These are phyloP conservation scores for Tranzscheliella williamsii DNA, from an alignment of 1,284 basidiomycete species.

Conservation along the genomic window DNA sequence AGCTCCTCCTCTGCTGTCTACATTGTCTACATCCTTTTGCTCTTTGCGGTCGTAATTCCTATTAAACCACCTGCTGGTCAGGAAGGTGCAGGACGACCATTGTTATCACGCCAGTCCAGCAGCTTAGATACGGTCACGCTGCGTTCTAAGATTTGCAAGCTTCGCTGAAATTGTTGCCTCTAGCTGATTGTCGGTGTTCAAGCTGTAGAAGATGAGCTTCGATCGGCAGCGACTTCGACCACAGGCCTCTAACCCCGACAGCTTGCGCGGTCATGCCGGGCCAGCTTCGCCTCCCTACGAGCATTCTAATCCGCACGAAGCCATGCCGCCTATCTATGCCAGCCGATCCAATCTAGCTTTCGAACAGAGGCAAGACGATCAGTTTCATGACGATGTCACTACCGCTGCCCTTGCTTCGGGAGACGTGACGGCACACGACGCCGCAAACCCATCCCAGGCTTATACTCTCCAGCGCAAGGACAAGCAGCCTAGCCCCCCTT, in stretches of 20 bases:
- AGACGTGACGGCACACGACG: conserved; percentile 14
- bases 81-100: too few relatives aligned
- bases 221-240: conserved; percentile 8
- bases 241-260: conserved; percentile 17
- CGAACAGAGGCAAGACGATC: neutral
- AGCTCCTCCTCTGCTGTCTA: too few relatives aligned
- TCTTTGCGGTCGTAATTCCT: too few relatives aligned
- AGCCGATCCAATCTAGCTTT: conserved; percentile 25
- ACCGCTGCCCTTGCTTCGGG: conserved; percentile 12
- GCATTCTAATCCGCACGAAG: conserved; percentile 9
- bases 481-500: conserved; percentile 1
- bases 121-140: too few relatives aligned
- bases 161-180: neutral
- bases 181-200: neutral
- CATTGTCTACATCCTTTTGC: too few relatives aligned
- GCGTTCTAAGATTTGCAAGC: too few relatives aligned
- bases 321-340: conserved; percentile 34
- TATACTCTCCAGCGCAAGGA: conserved; percentile 4
- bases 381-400: conserved; percentile 8
- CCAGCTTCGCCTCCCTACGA: conserved; percentile 43
- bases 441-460: neutral
- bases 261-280: conserved; percentile 5
- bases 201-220: neutral
- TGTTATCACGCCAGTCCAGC: too few relatives aligned
- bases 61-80: too few relatives aligned